phyloP scores from a whole-genome alignment of 2,329 filamentous ascomycete genomes.

The Trichoderma guizhouense region DNA sequence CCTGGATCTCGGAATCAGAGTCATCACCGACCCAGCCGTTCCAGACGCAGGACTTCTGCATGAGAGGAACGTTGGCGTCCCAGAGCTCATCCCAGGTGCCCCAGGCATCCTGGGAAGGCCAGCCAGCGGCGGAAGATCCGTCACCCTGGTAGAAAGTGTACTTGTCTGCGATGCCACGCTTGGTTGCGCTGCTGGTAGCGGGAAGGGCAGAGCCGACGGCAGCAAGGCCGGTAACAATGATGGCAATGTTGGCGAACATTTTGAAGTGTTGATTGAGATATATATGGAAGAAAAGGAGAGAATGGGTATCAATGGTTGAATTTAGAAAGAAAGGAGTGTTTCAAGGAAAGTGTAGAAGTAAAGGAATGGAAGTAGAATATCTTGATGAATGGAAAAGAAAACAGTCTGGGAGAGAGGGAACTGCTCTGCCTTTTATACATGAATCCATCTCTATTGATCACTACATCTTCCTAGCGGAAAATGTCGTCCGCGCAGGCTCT shows the following conservation, averaged over 20 bases:
- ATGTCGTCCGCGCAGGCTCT: background rate
- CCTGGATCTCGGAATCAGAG: slow-evolving; percentile 13
- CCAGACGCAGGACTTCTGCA: slow-evolving; percentile 21
- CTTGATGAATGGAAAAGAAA: background rate
- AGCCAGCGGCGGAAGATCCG: slow-evolving; percentile 23
- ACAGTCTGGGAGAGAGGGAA: background rate
- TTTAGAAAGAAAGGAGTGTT: slow-evolving; percentile 4
- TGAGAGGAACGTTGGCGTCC: slow-evolving; percentile 21
- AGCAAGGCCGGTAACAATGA: slow-evolving; percentile 11
- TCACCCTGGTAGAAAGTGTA: slow-evolving; percentile 23
- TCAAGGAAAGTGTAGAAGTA: background rate
- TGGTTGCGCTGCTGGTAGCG: background rate
- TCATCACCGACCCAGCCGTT: slow-evolving; percentile 21
- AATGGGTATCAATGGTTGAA: background rate
- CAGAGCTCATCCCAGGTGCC: slow-evolving; percentile 23
- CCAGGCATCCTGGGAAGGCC: slow-evolving; percentile 23
- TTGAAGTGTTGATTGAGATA: background rate
- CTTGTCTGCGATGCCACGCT: slow-evolving; percentile 18
- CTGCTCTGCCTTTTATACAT: background rate
- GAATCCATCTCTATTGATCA: background rate
- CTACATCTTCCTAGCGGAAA: background rate
- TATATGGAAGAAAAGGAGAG: background rate
- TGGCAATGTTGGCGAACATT: slow-evolving; percentile 16
- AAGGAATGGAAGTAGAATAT: slow-evolving; percentile 1
- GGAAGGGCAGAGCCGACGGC: slow-evolving; percentile 8